Base-by-base conservation (phyloP, 345 rosid genomes). In the Camelina neglecta region DNA sequence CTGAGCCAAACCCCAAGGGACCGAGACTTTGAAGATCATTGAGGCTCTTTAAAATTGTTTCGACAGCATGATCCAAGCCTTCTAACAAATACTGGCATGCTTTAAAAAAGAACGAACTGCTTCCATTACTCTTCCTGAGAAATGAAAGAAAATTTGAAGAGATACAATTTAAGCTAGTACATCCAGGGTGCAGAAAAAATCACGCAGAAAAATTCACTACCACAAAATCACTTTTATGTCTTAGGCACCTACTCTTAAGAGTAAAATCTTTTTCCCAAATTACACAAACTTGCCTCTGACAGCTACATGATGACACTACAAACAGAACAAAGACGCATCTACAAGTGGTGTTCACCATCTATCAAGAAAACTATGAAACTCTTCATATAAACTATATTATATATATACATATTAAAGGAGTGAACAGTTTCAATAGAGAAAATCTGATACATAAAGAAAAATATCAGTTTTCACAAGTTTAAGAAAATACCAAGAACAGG, bases 81-180 rank as follows among this genome's bases (percentile, higher is more conserved):
- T 84, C 85, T 75, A 86, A 64, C 81, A 94, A 78, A 80, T 77
- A 65, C 45, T 77, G 78, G 49, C 86, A 84, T 77, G 85, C 77
- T 81, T 86, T 86, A 29, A 88, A 84, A 38, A 86, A 75, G 82
- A 92, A 85, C 33, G 84, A 74, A 54, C 82, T 80, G 72, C 53
- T 79, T 67, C 82, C 93, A 48, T 85, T 85, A 67, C 81, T 69
- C 81, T 77, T 81, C 86, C 96, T 93, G 89, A 75, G 35, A 57
- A 64, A 64, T 55, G 39, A 69, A 60, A 76, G 69, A 26, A 15
- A 64, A 69, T 50, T 38, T 11, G 18, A 54, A 35, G 42, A 61
- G 6, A 21, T 67, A 18, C 54, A 75, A 5, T 29, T 18, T 61
- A 62, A 35, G 50, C 50, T 69, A 39, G 69, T 49, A 67, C 60